phyloP scores from a whole-genome alignment of 768 basidiomycete species.

The Fomitopsis pulvina region DNA sequence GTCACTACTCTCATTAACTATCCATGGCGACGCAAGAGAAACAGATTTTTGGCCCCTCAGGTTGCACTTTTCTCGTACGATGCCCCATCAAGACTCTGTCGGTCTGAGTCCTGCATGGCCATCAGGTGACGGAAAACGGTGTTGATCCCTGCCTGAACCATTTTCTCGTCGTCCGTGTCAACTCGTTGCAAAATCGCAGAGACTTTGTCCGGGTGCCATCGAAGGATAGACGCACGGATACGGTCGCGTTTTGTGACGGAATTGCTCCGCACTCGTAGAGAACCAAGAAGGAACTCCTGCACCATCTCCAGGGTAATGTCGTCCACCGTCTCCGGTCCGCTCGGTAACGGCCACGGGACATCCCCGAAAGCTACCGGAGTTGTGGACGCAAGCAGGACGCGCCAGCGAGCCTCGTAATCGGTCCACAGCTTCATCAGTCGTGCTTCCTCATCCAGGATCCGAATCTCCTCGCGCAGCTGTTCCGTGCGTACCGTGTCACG shows the following conservation, averaged over 20 bases:
- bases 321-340: constrained; percentile 12
- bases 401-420: constrained; percentile 50
- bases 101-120: not conserved
- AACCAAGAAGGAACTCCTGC: constrained; percentile 44
- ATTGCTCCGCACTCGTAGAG: constrained; percentile 35
- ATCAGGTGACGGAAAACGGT: constrained; percentile 27
- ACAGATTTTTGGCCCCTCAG: no score
- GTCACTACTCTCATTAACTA: no score
- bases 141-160: constrained; percentile 41
- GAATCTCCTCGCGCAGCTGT: constrained; percentile 40
- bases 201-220: constrained; percentile 68
- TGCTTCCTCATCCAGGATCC: constrained; percentile 36
- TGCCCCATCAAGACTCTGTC: not conserved
- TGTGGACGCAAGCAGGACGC: constrained; percentile 26
- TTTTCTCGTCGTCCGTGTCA: constrained; percentile 35
- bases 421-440: constrained; percentile 38
- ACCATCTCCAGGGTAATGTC: constrained; percentile 35
- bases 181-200: constrained; percentile 37
- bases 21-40: no score
- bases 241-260: constrained; percentile 41
- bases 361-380: constrained; percentile 37
- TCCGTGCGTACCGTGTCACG: constrained; percentile 47
- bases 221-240: constrained; percentile 51
- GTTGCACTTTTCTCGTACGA: no score
- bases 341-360: constrained; percentile 57